Conservation (phyloP, 2,329 filamentous ascomycete species). For the Cladosporium halotolerans region DNA sequence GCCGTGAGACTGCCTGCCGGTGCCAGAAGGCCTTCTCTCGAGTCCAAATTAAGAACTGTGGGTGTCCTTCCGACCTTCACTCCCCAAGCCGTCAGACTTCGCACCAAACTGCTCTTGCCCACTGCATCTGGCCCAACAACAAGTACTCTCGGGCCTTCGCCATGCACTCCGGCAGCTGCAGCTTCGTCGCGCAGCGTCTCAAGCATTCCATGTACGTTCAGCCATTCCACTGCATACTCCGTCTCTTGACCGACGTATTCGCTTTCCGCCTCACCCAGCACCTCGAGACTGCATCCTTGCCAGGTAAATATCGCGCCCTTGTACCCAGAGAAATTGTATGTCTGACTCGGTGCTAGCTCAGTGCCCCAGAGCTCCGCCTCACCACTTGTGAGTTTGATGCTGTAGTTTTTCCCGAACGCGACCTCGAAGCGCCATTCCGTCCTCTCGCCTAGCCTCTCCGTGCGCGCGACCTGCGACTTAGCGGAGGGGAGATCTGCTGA, state of each 20-base stretch:
- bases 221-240: constrained; percentile 64
- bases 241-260: constrained; percentile 73
- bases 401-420: constrained; percentile 29
- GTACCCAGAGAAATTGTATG: constrained; percentile 72
- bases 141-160: constrained; percentile 68
- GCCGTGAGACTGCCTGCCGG: constrained; percentile 73
- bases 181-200: constrained; percentile 64
- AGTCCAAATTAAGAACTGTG: constrained; percentile 77
- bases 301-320: constrained; percentile 89
- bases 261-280: constrained; percentile 62
- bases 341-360: constrained; percentile 74
- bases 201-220: constrained; percentile 84
- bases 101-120: constrained; percentile 55
- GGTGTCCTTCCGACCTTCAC: constrained; percentile 74
- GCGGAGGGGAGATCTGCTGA: constrained; percentile 2
- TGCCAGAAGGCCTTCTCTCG: constrained; percentile 56
- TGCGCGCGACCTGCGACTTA: constrained; percentile 23
- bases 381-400: constrained; percentile 62
- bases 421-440: constrained; percentile 41
- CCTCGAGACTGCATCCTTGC: constrained; percentile 81
- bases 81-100: constrained; percentile 68
- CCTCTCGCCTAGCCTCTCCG: constrained; percentile 38
- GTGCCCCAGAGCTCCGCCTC: constrained; percentile 92
- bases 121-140: constrained; percentile 70
- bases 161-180: constrained; percentile 12